Percentiles rank a stretch among this genome's conserved stretches.
These are phyloP conservation scores for Rhipidocladum racemiflorum DNA, from an alignment of 176 grass and related monocot genomes.

Conservation along the genomic window DNA sequence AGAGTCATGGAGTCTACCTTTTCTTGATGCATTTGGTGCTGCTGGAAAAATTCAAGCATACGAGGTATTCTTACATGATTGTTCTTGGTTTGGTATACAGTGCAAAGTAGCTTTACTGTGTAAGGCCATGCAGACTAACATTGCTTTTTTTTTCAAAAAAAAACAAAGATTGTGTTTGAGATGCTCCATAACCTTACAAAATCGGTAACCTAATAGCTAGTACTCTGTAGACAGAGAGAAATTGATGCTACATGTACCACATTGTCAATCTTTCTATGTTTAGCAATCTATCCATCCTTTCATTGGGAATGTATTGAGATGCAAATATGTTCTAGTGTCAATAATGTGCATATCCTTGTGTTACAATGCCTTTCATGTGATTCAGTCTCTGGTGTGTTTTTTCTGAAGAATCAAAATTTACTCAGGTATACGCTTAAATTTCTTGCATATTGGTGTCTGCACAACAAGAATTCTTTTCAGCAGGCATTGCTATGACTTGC, in stretches of 20 bases:
- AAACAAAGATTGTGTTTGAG: not conserved
- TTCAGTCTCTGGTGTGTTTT: not conserved
- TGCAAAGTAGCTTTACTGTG: conserved; percentile 10
- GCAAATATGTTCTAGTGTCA: not conserved
- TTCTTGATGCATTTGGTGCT: conserved; percentile 54
- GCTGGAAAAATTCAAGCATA: conserved; percentile 44
- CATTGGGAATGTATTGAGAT: not conserved
- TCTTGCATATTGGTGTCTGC: not conserved
- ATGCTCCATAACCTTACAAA: not conserved
- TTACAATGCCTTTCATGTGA: not conserved
- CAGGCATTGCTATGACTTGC: not conserved
- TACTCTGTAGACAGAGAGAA: not conserved
- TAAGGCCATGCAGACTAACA: not conserved
- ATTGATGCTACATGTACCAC: not conserved
- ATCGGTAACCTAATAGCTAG: not conserved
- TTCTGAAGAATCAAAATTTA: not conserved
- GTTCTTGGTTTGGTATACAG: not conserved
- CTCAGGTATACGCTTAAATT: not conserved
- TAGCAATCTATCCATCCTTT: not conserved
- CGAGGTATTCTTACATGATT: conserved; percentile 44
- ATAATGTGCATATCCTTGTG: not conserved
- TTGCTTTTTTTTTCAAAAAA: not conserved
- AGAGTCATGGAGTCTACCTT: conserved; percentile 64
- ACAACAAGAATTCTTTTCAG: not conserved
- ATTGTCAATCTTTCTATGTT: not conserved